These are phyloP conservation scores for Juglanconis oblonga DNA, from an alignment of 2,329 filamentous ascomycete species.

Conservation along the genomic window DNA sequence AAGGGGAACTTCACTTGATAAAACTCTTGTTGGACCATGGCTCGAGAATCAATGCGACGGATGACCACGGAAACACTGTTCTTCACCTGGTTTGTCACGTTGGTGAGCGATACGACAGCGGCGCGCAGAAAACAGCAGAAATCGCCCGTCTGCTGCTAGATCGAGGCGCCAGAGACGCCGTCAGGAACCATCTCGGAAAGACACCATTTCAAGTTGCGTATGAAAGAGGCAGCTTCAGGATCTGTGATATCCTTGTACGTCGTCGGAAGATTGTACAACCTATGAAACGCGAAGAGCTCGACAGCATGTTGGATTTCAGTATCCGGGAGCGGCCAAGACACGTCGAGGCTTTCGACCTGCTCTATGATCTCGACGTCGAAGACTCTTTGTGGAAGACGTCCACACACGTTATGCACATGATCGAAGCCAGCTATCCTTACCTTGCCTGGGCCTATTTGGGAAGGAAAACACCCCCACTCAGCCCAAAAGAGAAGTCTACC, in stretches of 20 bases:
- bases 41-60: neutral
- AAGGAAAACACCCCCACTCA: neutral
- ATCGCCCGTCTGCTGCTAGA: conserved; percentile 7
- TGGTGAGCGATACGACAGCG: neutral
- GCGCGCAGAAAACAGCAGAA: neutral
- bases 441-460: conserved; percentile 5
- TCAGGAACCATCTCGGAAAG: neutral
- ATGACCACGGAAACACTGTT: neutral
- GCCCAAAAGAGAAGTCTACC: conserved; percentile 1
- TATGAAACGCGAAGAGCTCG: conserved; percentile 1
- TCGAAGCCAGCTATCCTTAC: neutral
- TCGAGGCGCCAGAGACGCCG: neutral
- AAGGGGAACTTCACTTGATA: neutral
- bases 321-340: neutral
- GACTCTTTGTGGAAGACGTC: neutral
- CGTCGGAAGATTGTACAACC: neutral
- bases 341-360: neutral
- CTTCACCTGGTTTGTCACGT: neutral
- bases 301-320: neutral
- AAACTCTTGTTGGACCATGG: conserved; percentile 4
- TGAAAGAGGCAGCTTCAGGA: neutral
- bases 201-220: conserved; percentile 3
- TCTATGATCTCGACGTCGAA: conserved; percentile 5
- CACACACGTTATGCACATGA: conserved; percentile 1
- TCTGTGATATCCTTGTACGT: conserved; percentile 10